Evolutionary conservation across 306 rosid species (phyloP).

Genomic region (Prunus mira): DNA sequence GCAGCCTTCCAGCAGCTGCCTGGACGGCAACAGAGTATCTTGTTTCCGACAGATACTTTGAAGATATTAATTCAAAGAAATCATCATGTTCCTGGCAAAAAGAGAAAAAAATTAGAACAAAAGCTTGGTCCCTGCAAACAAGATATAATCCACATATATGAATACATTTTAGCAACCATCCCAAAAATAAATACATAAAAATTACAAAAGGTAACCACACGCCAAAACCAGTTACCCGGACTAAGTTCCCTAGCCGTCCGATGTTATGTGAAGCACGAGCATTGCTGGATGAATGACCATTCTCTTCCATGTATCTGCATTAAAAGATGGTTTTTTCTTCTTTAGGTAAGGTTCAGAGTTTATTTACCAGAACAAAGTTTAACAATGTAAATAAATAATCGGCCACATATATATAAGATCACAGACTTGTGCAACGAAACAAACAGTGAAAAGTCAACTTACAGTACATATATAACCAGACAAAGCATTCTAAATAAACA

Average conservation of each 20-base stretch:
- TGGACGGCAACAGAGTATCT: slow-evolving; percentile 60
- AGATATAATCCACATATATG: not conserved
- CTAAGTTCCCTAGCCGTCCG: slow-evolving; percentile 77
- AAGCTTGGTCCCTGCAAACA: not conserved
- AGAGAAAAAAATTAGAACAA: slow-evolving; percentile 2
- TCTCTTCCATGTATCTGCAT: slow-evolving; percentile 86
- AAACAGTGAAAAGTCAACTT: not conserved
- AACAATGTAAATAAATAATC: not conserved
- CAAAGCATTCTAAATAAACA: not conserved
- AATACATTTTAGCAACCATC: not conserved
- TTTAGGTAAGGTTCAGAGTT: not conserved
- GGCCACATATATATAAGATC: not conserved
- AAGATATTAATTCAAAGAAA: slow-evolving; percentile 86
- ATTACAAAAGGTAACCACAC: no score
- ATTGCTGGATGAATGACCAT: slow-evolving; percentile 63
- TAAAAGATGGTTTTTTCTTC: slow-evolving; percentile 5
- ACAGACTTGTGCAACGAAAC: not conserved
- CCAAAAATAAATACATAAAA: not conserved
- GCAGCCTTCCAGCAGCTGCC: slow-evolving; percentile 82
- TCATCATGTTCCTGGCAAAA: slow-evolving; percentile 80
- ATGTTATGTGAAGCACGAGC: slow-evolving; percentile 74
- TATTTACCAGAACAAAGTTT: not conserved
- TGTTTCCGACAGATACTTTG: slow-evolving; percentile 66
- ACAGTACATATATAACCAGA: not conserved
- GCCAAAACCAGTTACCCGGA: slow-evolving; percentile 57